Conservation (phyloP, 495 filamentous ascomycete genomes). For the Cetradonia linearis region DNA sequence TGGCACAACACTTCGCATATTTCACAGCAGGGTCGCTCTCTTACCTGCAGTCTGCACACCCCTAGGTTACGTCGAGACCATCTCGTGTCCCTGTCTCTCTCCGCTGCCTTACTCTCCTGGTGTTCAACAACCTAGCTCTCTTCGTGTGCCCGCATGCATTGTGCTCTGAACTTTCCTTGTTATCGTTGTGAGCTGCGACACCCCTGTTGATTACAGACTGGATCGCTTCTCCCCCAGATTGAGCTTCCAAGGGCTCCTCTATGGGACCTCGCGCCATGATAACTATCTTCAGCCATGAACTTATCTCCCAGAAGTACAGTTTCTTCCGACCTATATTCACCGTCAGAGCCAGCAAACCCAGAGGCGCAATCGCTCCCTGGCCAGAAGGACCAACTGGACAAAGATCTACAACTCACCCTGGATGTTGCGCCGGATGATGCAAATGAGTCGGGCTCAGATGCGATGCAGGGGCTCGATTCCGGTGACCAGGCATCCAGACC, state of each 20-base stretch:
- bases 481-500: background rate
- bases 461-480: constrained; percentile 2
- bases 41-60: background rate
- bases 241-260: background rate
- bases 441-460: constrained; percentile 4
- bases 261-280: constrained; percentile 5
- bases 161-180: constrained; percentile 6
- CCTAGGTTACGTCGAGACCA: background rate
- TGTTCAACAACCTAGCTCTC: background rate
- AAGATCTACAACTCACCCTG: background rate
- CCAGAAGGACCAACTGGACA: background rate
- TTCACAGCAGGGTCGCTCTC: constrained; percentile 4
- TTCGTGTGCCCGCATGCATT: constrained; percentile 2
- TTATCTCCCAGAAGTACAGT: constrained; percentile 21
- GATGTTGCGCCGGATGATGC: background rate
- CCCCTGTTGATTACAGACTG: background rate
- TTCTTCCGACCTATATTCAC: constrained; percentile 23
- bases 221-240: background rate
- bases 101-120: constrained; percentile 9
- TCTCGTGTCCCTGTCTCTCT: background rate
- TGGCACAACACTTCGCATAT: constrained; percentile 3
- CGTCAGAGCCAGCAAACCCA: constrained; percentile 12
- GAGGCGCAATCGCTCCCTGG: background rate
- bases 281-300: constrained; percentile 11
- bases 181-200: background rate